Percentiles rank a stretch among this genome's conserved stretches.
Evolutionary conservation across 768 basidiomycete genomes (phyloP).

Genomic region (Trametes villosa): DNA sequence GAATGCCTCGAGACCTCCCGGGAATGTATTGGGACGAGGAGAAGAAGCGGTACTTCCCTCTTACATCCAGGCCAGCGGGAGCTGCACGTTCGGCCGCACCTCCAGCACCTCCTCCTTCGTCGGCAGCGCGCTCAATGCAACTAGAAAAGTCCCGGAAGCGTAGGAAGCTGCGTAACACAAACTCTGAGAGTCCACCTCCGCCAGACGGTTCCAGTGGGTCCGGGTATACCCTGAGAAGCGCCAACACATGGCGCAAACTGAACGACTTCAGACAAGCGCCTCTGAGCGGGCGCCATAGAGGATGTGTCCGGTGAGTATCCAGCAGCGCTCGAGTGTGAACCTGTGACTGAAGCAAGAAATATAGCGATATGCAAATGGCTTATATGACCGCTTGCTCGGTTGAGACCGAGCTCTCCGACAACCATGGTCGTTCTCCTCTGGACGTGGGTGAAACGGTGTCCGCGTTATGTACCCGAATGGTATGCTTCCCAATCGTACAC

Average conservation of each 20-base stretch:
- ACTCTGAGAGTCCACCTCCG: background rate
- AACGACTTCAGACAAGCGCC: background rate
- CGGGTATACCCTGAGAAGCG: background rate
- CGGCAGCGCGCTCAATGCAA: too few relatives aligned
- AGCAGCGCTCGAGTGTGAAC: background rate
- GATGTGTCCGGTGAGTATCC: background rate
- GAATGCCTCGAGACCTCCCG: slow-evolving; percentile 34
- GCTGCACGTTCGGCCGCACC: too few relatives aligned
- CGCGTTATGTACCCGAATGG: background rate
- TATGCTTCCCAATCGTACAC: background rate
- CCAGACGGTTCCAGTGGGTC: background rate
- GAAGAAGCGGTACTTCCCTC: slow-evolving; percentile 36
- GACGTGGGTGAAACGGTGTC: background rate
- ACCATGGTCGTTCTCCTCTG: background rate
- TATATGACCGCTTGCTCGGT: background rate
- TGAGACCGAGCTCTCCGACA: background rate
- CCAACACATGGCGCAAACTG: background rate
- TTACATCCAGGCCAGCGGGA: slow-evolving; percentile 25
- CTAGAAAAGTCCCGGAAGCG: background rate
- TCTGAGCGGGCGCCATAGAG: background rate
- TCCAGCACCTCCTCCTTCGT: background rate
- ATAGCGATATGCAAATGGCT: background rate
- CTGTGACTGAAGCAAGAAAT: background rate
- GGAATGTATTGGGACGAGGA: slow-evolving; percentile 40
- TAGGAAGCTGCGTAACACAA: background rate